These are phyloP conservation scores for Aspergillus nomiae DNA, from an alignment of 2,329 filamentous ascomycete genomes.

Conservation along the genomic window DNA sequence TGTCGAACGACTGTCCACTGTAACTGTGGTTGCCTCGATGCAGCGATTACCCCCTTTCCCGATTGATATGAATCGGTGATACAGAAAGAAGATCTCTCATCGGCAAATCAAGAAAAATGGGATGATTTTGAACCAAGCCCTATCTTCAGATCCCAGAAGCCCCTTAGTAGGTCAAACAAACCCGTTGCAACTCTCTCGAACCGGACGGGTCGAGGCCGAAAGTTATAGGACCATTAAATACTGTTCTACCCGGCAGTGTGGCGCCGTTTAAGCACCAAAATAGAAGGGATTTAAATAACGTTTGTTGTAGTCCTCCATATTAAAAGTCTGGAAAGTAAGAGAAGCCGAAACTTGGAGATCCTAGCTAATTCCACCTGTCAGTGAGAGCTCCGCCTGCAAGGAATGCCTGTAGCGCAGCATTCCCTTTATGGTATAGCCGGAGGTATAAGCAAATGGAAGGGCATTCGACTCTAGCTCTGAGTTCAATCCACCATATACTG, in stretches of 20 bases:
- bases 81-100: too few relatives aligned
- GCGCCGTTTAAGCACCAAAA: not conserved
- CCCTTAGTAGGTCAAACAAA: too few relatives aligned
- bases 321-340: not conserved
- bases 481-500: constrained; percentile 49
- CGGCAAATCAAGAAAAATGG: too few relatives aligned
- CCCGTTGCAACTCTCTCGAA: too few relatives aligned
- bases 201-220: too few relatives aligned
- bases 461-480: constrained; percentile 46
- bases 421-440: constrained; percentile 28
- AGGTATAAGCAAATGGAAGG: constrained; percentile 47
- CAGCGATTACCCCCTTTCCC: too few relatives aligned
- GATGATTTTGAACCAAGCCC: too few relatives aligned
- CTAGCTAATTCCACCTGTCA: constrained; percentile 6
- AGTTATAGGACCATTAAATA: too few relatives aligned
- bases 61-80: too few relatives aligned
- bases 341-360: not conserved
- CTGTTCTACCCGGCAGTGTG: not conserved
- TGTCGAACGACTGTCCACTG: too few relatives aligned
- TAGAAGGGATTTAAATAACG: not conserved
- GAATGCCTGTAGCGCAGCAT: constrained; percentile 31
- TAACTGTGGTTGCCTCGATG: too few relatives aligned
- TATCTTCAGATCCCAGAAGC: too few relatives aligned
- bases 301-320: not conserved
- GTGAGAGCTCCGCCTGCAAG: constrained; percentile 30